phyloP scores from a whole-genome alignment of 805 yeast species.

The Hanseniaspora hatyaiensis region DNA sequence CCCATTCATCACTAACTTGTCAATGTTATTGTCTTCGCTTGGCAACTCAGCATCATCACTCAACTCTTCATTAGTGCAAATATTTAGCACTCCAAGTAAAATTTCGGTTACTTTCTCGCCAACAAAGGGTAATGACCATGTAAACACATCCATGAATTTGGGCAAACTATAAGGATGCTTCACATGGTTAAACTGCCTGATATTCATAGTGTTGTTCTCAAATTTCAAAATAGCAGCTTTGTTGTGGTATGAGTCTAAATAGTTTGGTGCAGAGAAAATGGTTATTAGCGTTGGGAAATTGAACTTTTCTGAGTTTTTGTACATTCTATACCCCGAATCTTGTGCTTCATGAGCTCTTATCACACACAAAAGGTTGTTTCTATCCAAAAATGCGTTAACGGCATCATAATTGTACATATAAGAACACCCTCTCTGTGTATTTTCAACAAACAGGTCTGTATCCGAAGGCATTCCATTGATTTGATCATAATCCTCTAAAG shows the following conservation, averaged over 20 bases:
- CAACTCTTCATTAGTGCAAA: conserved; percentile 90
- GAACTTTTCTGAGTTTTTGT: conserved; percentile 66
- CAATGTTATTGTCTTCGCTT: conserved; percentile 8
- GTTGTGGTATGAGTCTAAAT: conserved; percentile 81
- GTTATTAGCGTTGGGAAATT: conserved; percentile 87
- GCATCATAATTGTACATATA: conserved; percentile 80
- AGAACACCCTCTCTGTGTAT: conserved; percentile 81
- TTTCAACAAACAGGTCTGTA: conserved; percentile 40
- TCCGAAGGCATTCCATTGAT: too few relatives aligned
- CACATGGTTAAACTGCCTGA: conserved; percentile 80
- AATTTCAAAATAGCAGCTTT: conserved; percentile 91
- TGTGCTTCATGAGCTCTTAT: conserved; percentile 97
- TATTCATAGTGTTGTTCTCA: conserved; percentile 85
- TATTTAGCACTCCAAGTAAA: conserved; percentile 76
- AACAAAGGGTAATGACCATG: conserved; percentile 95
- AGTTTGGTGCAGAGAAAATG: conserved; percentile 90
- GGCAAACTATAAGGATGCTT: conserved; percentile 98
- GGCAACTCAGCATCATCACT: conserved; percentile 28
- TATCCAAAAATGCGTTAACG: conserved; percentile 62
- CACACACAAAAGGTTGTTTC: conserved; percentile 67
- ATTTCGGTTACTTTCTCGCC: conserved; percentile 94
- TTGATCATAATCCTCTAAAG: conserved; percentile 81
- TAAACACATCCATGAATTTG: conserved; percentile 90
- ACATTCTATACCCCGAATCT: conserved; percentile 93
- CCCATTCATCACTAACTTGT: conserved; percentile 18